Conservation (phyloP, 2,329 filamentous ascomycete species). For the Nemania sp. region DNA sequence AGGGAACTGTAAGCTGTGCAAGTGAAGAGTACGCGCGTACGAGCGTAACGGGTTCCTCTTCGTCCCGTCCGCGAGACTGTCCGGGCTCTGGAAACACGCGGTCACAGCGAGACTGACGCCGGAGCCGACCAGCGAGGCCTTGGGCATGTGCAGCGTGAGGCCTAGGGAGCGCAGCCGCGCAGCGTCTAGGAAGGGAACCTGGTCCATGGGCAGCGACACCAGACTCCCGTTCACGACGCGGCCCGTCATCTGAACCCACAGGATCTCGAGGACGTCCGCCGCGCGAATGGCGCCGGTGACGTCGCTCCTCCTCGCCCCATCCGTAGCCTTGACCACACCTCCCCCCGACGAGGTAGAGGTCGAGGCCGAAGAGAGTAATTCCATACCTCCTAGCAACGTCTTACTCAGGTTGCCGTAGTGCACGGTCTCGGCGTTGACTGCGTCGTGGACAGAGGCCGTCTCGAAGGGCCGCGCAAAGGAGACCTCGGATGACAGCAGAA, state of each 20-base stretch:
- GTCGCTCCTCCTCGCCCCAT: not conserved
- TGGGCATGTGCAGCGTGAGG: constrained; percentile 63
- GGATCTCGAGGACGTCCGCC: constrained; percentile 43
- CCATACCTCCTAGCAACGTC: constrained; percentile 57
- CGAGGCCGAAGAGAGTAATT: constrained; percentile 34
- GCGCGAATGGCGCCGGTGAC: constrained; percentile 15
- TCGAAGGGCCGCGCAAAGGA: constrained; percentile 60
- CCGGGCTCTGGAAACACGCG: constrained; percentile 46
- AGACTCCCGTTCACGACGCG: constrained; percentile 40
- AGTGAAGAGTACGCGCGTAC: constrained; percentile 47
- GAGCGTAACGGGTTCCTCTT: constrained; percentile 36
- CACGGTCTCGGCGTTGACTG: constrained; percentile 69
- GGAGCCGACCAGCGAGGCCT: constrained; percentile 69
- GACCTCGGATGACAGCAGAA: constrained; percentile 63
- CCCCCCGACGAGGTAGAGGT: constrained; percentile 24
- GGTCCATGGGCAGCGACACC: constrained; percentile 38
- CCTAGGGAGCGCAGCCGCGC: constrained; percentile 51
- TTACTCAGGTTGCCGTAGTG: constrained; percentile 77
- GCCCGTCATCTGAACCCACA: constrained; percentile 48
- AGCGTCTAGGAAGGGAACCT: constrained; percentile 43
- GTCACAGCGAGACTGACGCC: constrained; percentile 58
- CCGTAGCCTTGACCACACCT: constrained; percentile 8
- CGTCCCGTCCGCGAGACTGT: not conserved
- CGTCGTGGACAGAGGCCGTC: constrained; percentile 62
- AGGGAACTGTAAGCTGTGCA: constrained; percentile 65